Evolutionary conservation across 192 early-diverging fungal genomes (phyloP).

Genomic region (Chytriomyces sp.): DNA sequence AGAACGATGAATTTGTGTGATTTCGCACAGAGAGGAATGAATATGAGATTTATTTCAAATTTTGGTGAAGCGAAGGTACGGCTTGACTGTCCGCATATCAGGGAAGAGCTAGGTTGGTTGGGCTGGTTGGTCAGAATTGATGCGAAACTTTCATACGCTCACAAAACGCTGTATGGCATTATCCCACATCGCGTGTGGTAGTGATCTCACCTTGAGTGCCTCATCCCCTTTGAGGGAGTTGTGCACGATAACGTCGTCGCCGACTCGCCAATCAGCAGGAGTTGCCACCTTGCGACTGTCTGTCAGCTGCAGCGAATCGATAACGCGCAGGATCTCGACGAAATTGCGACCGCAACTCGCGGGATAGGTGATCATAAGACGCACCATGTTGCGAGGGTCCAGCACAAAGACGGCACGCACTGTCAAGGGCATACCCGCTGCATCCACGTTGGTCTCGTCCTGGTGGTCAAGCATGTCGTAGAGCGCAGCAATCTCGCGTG

Average conservation of each 20-base stretch:
- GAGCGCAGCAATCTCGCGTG: slow-evolving; percentile 80
- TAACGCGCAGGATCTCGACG: slow-evolving; percentile 90
- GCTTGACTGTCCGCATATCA: slow-evolving; percentile 74
- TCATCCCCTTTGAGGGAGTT: slow-evolving; percentile 79
- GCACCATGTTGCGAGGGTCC: slow-evolving; percentile 88
- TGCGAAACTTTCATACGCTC: too few species aligned
- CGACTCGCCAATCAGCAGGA: slow-evolving; percentile 90
- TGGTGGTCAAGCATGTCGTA: slow-evolving; percentile 99
- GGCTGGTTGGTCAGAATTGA: neutral
- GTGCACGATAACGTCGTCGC: slow-evolving; percentile 88
- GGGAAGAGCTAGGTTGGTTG: slow-evolving; percentile 68
- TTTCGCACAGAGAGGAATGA: neutral
- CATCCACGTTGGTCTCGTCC: slow-evolving; percentile 87
- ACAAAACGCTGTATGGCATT: neutral
- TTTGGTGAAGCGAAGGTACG: slow-evolving; percentile 75
- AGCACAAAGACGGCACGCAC: slow-evolving; percentile 96
- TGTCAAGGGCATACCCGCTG: slow-evolving; percentile 88
- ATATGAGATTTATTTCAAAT: neutral
- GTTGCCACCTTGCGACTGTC: slow-evolving; percentile 90
- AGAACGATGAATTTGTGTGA: neutral
- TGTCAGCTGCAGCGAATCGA: slow-evolving; percentile 91
- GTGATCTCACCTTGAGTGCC: slow-evolving; percentile 50
- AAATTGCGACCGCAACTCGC: slow-evolving; percentile 94
- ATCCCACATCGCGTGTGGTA: neutral
- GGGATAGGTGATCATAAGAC: slow-evolving; percentile 89